Evolutionary conservation across 805 yeast species (phyloP).

Genomic region (Spathaspora boniae): DNA sequence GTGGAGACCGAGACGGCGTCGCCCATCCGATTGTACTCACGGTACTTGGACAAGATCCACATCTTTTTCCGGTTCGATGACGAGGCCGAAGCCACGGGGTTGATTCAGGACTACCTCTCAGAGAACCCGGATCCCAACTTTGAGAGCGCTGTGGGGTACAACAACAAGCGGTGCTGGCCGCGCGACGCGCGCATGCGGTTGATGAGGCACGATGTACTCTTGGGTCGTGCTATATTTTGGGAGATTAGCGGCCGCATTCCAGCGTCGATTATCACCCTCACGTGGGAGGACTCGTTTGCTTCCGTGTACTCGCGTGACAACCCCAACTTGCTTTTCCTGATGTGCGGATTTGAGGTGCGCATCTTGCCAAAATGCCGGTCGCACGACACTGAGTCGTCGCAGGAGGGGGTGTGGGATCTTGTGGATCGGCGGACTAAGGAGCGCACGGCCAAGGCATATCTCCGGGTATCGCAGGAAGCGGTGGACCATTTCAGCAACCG

Average conservation of each 20-base stretch:
- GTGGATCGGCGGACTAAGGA: slow-evolving; percentile 69
- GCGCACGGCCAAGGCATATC: slow-evolving; percentile 81
- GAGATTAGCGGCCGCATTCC: slow-evolving; percentile 82
- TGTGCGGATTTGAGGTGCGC: slow-evolving; percentile 95
- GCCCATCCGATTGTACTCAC: slow-evolving; percentile 76
- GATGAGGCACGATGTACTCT: slow-evolving; percentile 84
- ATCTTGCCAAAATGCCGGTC: slow-evolving; percentile 72
- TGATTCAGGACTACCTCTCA: slow-evolving; percentile 69
- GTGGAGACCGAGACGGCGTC: slow-evolving; percentile 56
- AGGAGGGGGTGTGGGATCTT: slow-evolving; percentile 93
- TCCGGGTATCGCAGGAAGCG: slow-evolving; percentile 79
- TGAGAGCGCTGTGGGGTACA: slow-evolving; percentile 80
- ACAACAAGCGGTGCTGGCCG: slow-evolving; percentile 93
- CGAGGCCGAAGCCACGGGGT: slow-evolving; percentile 70
- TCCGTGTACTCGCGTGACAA: slow-evolving; percentile 90
- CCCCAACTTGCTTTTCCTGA: slow-evolving; percentile 80
- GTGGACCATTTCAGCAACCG: slow-evolving; percentile 78
- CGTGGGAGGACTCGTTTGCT: slow-evolving; percentile 78
- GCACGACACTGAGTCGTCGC: slow-evolving; percentile 47
- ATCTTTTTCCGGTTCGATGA: slow-evolving; percentile 72
- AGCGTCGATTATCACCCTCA: slow-evolving; percentile 60
- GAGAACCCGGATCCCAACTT: slow-evolving; percentile 93
- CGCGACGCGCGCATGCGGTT: slow-evolving; percentile 85
- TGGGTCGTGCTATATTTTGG: slow-evolving; percentile 92
- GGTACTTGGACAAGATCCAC: slow-evolving; percentile 81